phyloP scores from a whole-genome alignment of 768 basidiomycete genomes.

The Lactarius sanguifluus region DNA sequence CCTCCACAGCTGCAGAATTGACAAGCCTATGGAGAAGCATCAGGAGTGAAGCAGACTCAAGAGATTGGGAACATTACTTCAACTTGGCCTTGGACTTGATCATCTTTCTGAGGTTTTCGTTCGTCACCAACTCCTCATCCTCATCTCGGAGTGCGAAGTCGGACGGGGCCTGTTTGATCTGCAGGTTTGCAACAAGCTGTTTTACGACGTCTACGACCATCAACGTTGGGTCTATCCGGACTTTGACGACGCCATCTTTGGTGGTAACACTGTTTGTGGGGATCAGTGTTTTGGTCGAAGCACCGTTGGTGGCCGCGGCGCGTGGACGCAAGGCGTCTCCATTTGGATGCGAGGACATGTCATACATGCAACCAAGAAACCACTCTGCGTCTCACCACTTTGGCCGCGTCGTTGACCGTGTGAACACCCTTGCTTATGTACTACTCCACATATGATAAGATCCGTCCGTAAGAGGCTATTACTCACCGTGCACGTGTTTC shows the following conservation, averaged over 20 bases:
- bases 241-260: conserved; percentile 74
- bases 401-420: not conserved
- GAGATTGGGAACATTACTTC: conserved; percentile 50
- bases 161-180: conserved; percentile 69
- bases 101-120: conserved; percentile 81
- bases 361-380: conserved; percentile 9
- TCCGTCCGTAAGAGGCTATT: accelerated
- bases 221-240: conserved; percentile 81
- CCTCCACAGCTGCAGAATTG: conserved; percentile 77
- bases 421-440: conserved; percentile 2
- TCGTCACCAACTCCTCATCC: conserved; percentile 79
- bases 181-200: conserved; percentile 78
- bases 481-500: too few species aligned
- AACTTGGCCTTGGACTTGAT: conserved; percentile 76
- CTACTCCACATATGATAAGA: not conserved
- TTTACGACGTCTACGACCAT: conserved; percentile 83
- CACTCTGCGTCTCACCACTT: not conserved
- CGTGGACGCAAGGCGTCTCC: conserved; percentile 19
- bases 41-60: not conserved
- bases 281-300: conserved; percentile 49
- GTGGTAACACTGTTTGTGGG: conserved; percentile 87
- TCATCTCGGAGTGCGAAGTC: conserved; percentile 82
- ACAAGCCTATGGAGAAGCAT: conserved; percentile 54
- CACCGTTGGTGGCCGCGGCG: conserved; percentile 20
- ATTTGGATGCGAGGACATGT: conserved; percentile 23